Base-by-base conservation (phyloP, 371 early-diverging fungal genomes). In the Lichtheimia ornata region DNA sequence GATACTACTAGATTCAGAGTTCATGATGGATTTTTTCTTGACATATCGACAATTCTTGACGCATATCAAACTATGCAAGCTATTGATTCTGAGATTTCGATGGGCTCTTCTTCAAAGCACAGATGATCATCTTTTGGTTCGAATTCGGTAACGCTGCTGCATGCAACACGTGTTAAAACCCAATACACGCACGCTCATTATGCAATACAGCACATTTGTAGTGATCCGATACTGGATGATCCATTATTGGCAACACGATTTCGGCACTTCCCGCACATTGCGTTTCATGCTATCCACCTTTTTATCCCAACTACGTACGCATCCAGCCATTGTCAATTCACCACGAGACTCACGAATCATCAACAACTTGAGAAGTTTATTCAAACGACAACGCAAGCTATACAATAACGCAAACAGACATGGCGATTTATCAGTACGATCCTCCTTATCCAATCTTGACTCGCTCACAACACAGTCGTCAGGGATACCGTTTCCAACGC, bases 221-320 rank as follows among this genome's bases (percentile, higher is more conserved):
- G 82, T 76, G 11, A 66, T 82, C 51, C 75, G 82, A 25, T 69
- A 79, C 61, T 82, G 82, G 82, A 56, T 82, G 45, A 77, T 71
- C 14, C 75, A 77, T 61, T 79, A 77, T 50, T 82, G 77, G 76
- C 51, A 62, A 6, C 67, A 72, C 41, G 82, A 82, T 58, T 82
- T 82, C 44, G 61, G 63, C 27, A 22, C 62, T n/a, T 79, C 77
- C 35, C 69, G 73, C 25, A 75, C 77, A 17, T 61, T 82, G 7
- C 64, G 82, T 22, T 82, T 77, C 51, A 75, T 77, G 65, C 69
- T 79, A 13, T 72, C 70, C 13, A 82, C 77, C 13, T 82, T 79
- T 56, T 53, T 82, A 6, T 71, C 76, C 1, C 74, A 79, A 45
- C 57, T 82, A 24, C 77, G 74, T 43, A 59, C 67, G 0, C 72